These are phyloP conservation scores for Miamiensis avidus DNA, from an alignment of 169 alveolate species.

Conservation along the genomic window DNA sequence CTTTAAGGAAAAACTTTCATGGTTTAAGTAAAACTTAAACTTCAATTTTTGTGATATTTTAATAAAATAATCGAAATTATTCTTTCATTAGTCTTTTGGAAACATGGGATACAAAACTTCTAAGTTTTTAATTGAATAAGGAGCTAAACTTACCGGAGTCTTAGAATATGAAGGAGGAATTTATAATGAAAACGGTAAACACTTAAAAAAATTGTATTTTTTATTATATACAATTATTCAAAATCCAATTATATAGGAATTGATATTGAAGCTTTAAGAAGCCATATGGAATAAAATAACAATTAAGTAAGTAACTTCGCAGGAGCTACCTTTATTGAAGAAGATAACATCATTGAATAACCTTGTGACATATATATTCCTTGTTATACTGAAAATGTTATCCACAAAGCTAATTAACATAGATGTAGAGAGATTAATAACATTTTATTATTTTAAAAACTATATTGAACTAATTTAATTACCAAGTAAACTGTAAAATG, in stretches of 20 bases:
- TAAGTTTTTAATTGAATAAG: constrained; percentile 38
- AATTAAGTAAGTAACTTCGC: neutral
- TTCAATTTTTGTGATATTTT: neutral
- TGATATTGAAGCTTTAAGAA: constrained; percentile 34
- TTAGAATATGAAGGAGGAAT: constrained; percentile 56
- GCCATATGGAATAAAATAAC: constrained; percentile 11
- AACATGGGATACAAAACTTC: constrained; percentile 62
- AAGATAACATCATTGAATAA: constrained; percentile 20
- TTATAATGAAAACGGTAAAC: constrained; percentile 50
- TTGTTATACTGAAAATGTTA: constrained; percentile 37
- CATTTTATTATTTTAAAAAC: too few relatives aligned
- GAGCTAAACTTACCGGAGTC: constrained; percentile 50
- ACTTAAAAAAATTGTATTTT: constrained; percentile 21
- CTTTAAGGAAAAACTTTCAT: constrained; percentile 52
- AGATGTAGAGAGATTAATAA: neutral
- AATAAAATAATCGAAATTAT: neutral
- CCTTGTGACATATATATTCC: constrained; percentile 57
- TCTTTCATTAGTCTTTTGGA: constrained; percentile 43
- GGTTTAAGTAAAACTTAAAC: constrained; percentile 38
- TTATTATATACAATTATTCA: neutral
- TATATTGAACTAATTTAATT: too few relatives aligned
- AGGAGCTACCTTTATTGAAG: constrained; percentile 2
- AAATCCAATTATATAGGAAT: constrained; percentile 41
- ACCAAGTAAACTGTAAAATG: constrained; percentile 53
- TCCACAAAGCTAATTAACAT: constrained; percentile 41